Conservation (phyloP, 1,284 basidiomycete species). For the Pseudozyma tsukubaensis region DNA sequence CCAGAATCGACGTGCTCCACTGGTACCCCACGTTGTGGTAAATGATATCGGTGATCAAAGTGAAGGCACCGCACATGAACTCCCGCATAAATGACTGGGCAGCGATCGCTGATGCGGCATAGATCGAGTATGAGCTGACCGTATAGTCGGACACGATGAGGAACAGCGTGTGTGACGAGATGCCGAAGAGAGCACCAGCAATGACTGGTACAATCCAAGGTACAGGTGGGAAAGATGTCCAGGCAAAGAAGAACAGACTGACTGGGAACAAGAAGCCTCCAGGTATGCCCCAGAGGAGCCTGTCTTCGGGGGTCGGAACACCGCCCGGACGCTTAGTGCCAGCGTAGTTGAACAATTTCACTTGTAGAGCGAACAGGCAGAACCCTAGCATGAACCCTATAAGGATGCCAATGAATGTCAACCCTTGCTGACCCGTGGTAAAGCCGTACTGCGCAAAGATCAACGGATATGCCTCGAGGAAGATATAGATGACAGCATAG, state of each 20-base stretch:
- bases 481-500: constrained; percentile 68
- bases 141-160: constrained; percentile 61
- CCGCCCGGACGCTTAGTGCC: constrained; percentile 29
- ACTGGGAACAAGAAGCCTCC: constrained; percentile 46
- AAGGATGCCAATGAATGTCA: constrained; percentile 54
- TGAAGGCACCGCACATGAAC: constrained; percentile 48
- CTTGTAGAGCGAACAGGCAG: constrained; percentile 42
- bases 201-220: constrained; percentile 58
- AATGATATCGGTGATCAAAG: constrained; percentile 50
- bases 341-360: constrained; percentile 32
- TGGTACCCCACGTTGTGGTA: constrained; percentile 52
- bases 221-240: constrained; percentile 54
- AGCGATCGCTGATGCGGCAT: constrained; percentile 55
- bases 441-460: constrained; percentile 66
- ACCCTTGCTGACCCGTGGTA: constrained; percentile 37
- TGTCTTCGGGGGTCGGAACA: constrained; percentile 41
- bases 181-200: constrained; percentile 48
- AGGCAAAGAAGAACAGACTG: constrained; percentile 60
- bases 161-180: constrained; percentile 59
- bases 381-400: constrained; percentile 51
- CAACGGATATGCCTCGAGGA: constrained; percentile 69
- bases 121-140: constrained; percentile 52
- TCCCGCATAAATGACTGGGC: constrained; percentile 59
- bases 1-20: constrained; percentile 54
- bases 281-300: constrained; percentile 47